Evolutionary conservation across 2,329 filamentous ascomycete species (phyloP), one percentile per base, ranked within the genome.

Genomic region (Ustilaginoidea virens): DNA sequence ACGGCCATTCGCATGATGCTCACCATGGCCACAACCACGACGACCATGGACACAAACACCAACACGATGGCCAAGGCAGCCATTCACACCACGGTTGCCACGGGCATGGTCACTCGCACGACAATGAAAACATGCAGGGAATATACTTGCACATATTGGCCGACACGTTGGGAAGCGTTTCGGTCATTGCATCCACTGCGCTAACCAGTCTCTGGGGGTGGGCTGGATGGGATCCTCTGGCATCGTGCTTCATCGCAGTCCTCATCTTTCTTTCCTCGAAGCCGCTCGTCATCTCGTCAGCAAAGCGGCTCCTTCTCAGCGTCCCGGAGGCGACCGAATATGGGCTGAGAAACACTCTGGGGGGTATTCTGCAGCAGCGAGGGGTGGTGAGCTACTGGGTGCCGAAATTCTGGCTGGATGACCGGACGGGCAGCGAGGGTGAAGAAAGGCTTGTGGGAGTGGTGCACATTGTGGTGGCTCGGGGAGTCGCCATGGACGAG

Each of bases 111-210:
- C 56, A 48, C 33, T 39, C 45, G n/a, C 79, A 86, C 44, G 79
- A 83, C 36, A 93, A 93, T 50, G 90, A 98, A 44, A 98, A 98
- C 48, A 94, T 98, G 86, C 59, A 90, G 42, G 90, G 90, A 9
- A 96, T 98, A 39, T 98, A 92, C 53, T 62, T 98, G 13, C 90
- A 98, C 46, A 81, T 98, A 28, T 65, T 96, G 17, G 90, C 90
- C 5, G 90, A 98, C 49, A 92, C 90, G 0, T 73, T 96, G 17
- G 90, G 90, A 16, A 94, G 86, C 31, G 80, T 86, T 1, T 90
- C 90, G 1, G 90, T 98, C 27, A 93, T 98, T 36, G 72, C 85
- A 19, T 94, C 85, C 6, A 98, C 90, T 0, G 60, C 82, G 1
- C 62, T 96, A 14, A 92, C 92, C 1, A 78, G 92, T 46, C 75